These are phyloP conservation scores for Pichia sp. DNA, from an alignment of 1,139 yeast genomes.

Conservation along the genomic window DNA sequence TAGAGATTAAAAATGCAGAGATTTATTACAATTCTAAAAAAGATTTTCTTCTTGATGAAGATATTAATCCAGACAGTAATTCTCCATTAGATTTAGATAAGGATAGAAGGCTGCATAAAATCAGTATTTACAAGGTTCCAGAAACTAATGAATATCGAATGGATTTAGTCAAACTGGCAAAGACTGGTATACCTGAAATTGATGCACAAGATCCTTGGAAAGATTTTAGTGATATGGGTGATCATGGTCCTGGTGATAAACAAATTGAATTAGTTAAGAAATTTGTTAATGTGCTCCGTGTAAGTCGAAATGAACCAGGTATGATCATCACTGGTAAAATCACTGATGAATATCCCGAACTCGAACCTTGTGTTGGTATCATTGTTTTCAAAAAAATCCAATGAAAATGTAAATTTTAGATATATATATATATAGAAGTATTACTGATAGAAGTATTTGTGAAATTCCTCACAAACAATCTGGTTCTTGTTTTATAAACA, in stretches of 20 bases:
- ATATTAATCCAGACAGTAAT: conserved; percentile 10
- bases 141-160: conserved; percentile 16
- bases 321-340: conserved; percentile 17
- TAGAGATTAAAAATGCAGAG: conserved; percentile 16
- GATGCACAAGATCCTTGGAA: conserved; percentile 23
- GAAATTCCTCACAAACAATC: too few relatives aligned
- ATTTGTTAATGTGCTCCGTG: conserved; percentile 15
- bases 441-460: too few relatives aligned
- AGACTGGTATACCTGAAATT: conserved; percentile 14
- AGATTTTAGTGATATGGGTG: conserved; percentile 16
- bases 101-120: conserved; percentile 17
- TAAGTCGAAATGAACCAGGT: conserved; percentile 22
- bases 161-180: conserved; percentile 21
- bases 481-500: too few relatives aligned
- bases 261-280: conserved; percentile 14
- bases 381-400: conserved; percentile 17
- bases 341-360: conserved; percentile 13
- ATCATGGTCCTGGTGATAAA: conserved; percentile 6
- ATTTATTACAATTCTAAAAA: conserved; percentile 20
- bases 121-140: conserved; percentile 18
- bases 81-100: conserved; percentile 10
- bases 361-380: conserved; percentile 20
- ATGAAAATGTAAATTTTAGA: background rate
- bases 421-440: too few relatives aligned
- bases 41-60: conserved; percentile 20